Evolutionary conservation across 495 filamentous ascomycete genomes (phyloP).

Genomic region (Xylaria scruposa): DNA sequence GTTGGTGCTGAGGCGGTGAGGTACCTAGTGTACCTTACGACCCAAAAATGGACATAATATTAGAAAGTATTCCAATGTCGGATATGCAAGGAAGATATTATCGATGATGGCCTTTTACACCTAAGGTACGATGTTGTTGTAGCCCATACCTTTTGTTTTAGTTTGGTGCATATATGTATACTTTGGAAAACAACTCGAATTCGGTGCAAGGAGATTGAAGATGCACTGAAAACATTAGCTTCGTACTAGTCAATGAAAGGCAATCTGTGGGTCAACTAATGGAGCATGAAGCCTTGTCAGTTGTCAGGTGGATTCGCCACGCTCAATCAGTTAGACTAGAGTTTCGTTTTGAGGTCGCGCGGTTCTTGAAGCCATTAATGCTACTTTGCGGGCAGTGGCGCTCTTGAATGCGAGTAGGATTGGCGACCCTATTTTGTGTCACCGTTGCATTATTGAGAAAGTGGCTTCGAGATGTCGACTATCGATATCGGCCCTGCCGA

Average conservation of each 20-base stretch:
- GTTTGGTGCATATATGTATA: no score
- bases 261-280: not conserved
- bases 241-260: no score
- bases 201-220: no score
- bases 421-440: not conserved
- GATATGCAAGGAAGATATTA: not conserved
- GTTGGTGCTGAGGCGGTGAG: not conserved
- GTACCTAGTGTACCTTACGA: not conserved
- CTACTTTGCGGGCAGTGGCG: not conserved
- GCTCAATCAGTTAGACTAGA: not conserved
- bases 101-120: no score
- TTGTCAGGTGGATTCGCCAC: not conserved
- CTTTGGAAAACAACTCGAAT: no score
- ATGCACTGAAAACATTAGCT: no score
- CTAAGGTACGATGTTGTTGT: no score
- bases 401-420: not conserved
- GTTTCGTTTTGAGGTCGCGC: not conserved
- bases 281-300: not conserved
- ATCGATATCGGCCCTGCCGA: conserved; percentile 48
- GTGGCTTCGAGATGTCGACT: conserved; percentile 33
- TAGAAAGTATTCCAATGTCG: not conserved
- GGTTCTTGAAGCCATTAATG: not conserved
- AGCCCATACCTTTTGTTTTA: no score
- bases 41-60: no score
- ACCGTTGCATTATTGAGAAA: not conserved